Evolutionary conservation across 371 early-diverging fungal genomes (phyloP).

Genomic region (Smittium culicis): DNA sequence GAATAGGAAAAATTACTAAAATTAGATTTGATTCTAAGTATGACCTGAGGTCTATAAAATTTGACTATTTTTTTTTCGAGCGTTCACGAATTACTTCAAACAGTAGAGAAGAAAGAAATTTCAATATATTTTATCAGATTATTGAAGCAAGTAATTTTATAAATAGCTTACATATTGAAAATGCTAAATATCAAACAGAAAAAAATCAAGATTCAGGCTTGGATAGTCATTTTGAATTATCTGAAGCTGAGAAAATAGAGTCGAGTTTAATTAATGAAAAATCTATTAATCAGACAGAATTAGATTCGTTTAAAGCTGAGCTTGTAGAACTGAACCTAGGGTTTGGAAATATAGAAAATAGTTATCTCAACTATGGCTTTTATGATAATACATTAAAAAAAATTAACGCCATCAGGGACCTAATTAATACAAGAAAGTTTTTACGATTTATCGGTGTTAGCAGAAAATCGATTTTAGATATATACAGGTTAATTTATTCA

Average conservation of each 20-base stretch:
- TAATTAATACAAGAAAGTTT: constrained; percentile 67
- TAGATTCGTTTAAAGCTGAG: not conserved
- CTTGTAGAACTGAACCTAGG: not conserved
- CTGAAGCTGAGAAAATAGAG: too few species aligned
- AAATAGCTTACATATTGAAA: not conserved
- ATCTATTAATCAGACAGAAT: not conserved
- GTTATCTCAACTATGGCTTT: not conserved
- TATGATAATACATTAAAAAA: constrained; percentile 49
- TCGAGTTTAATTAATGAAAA: too few species aligned
- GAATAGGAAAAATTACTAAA: not conserved
- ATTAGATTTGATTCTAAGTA: constrained; percentile 29
- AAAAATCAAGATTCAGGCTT: too few species aligned
- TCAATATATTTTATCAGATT: not conserved
- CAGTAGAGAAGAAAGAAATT: not conserved
- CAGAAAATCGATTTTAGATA: constrained; percentile 70
- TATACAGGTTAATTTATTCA: constrained; percentile 75
- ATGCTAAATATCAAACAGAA: not conserved
- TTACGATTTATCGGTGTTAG: constrained; percentile 73
- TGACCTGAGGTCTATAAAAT: not conserved
- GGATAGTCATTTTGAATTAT: too few species aligned
- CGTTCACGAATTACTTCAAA: not conserved
- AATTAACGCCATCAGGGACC: constrained; percentile 82
- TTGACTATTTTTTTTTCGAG: not conserved
- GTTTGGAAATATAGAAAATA: not conserved
- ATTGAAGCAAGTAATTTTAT: not conserved